Evolutionary conservation across 805 yeast genomes (phyloP), one percentile per base, ranked within the genome.

Genomic region (Sugiyamaella valdiviana): DNA sequence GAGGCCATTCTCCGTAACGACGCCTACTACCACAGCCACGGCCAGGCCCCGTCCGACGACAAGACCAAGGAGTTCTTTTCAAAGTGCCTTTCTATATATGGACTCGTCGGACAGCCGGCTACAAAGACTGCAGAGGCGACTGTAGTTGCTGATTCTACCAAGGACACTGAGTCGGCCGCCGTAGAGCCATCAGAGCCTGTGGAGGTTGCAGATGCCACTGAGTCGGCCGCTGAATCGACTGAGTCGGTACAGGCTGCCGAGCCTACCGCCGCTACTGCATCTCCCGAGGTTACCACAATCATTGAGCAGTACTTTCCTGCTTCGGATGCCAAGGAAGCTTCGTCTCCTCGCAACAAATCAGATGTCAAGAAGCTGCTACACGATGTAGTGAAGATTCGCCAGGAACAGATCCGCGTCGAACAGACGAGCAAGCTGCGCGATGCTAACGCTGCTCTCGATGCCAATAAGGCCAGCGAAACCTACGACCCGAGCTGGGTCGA

Each of bases 401-500:
- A 55, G 44, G 58, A 53, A 43, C 54, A 53, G 45, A 44, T 49
- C 26, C 48, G 55, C 10, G 39, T 46, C 37, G 15, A 43, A 16
- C 44, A 44, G 44, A 51, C 44, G 41, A 51, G 50, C 46, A 56
- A 38, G 21, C 42, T 35, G 36, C 24, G 41, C 21, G 26, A 41
- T 14, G 16, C 36, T 6, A 15, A 26, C 9, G 17, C 36, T 3
- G 32, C 32, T 12, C 32, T 26, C 14, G 42, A 48, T 12, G 38
- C 24, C 2, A 49, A 54, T 23, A 50, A 60, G 6, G 60, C 54
- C 21, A 60, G 59, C n/a, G 66, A 69, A 35, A 72, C 74, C 22
- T 76, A 66, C 55, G 74, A 74, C 56, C 69, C 79, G 42, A 61
- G 63, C 9, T 82, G 86, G 86, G 69, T 75, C 10, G 63, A 70